Evolutionary conservation across 106 monocot species (phyloP).

Genomic region (Apostasia shenzhenica): DNA sequence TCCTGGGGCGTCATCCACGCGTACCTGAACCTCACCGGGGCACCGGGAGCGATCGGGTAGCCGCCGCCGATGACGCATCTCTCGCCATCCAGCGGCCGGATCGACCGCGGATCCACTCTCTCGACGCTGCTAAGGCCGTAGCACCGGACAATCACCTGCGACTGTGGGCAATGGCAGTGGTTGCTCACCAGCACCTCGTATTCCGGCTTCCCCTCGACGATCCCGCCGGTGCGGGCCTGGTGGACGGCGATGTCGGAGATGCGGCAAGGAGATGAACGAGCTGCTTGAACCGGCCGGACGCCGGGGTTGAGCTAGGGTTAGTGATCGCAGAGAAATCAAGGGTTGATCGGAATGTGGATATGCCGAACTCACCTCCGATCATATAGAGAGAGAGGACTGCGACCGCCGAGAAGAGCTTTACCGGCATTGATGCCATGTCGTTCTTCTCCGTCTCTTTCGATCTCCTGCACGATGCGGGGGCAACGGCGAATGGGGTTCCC

Average conservation of each 20-base stretch:
- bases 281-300: neutral
- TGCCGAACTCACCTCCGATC: slow-evolving; percentile 1
- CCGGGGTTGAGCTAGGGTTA: neutral
- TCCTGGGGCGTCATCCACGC: slow-evolving; percentile 83
- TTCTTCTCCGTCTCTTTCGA: no score
- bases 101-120: slow-evolving; percentile 35
- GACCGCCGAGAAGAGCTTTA: slow-evolving; percentile 7
- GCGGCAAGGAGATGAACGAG: slow-evolving; percentile 11
- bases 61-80: slow-evolving; percentile 49
- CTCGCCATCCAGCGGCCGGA: slow-evolving; percentile 36
- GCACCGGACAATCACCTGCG: slow-evolving; percentile 41
- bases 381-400: slow-evolving; percentile 2
- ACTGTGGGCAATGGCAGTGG: slow-evolving; percentile 46
- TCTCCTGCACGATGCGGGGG: no score
- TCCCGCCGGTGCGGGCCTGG: slow-evolving; percentile 32
- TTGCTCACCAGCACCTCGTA: slow-evolving; percentile 43
- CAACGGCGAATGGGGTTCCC: no score
- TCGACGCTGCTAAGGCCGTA: slow-evolving; percentile 71
- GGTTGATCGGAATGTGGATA: no score
- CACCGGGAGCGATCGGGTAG: slow-evolving; percentile 21
- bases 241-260: slow-evolving; percentile 21
- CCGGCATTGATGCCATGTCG: no score
- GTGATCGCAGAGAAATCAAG: no score
- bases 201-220: slow-evolving; percentile 49
- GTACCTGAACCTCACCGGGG: slow-evolving; percentile 50